Base-by-base conservation (phyloP, 208 protist genomes). In the Wallacemonas sp. region DNA sequence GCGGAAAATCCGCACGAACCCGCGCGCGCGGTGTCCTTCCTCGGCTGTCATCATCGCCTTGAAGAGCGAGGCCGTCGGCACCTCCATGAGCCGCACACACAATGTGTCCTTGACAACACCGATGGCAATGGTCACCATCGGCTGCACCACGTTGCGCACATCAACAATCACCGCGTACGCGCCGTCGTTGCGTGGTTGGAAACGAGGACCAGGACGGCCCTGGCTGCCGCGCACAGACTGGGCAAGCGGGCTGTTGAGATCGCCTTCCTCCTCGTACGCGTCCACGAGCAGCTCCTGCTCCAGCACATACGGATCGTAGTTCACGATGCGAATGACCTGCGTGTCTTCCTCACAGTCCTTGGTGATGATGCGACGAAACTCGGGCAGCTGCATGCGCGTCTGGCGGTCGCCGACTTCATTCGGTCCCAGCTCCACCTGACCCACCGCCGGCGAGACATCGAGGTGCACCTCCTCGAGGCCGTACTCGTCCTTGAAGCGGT, bases 291-390 rank as follows among this genome's bases (percentile, higher is more conserved):
- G 88, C 46, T 81, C 86, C 70, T 96, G 90, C 65, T 96, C 83
- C 6, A 93, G 76, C 42, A 96, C 83, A 65, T 93, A 96, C 9
- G 90, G 90, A 50, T 96, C 90, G 65, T 89, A 96, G 73, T 92
- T 91, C 33, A 96, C 87, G 53, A 96, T 91, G 48, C 85, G 84
- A 42, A 94, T 88, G 19, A 81, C 74, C 37, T 91, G 70, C 32
- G 73, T 83, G 64, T 89, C 83, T 44, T 91, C 84, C 64, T 92
- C 83, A 69, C 79, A 88, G 61, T 96, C 90, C 36, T 87, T 74
- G 62, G 79, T 87, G 55, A 96, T 82, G 27, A 76, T 61, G 48
- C 80, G 84, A 27, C 78, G 76, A 52, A 96, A 94, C 62, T 92
- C 85, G 1, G 85, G 83, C 27, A 96, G 69, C 68, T 92, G 83